Evolutionary conservation across 345 rosid genomes (phyloP).

Genomic region (Salix koriyanagi): DNA sequence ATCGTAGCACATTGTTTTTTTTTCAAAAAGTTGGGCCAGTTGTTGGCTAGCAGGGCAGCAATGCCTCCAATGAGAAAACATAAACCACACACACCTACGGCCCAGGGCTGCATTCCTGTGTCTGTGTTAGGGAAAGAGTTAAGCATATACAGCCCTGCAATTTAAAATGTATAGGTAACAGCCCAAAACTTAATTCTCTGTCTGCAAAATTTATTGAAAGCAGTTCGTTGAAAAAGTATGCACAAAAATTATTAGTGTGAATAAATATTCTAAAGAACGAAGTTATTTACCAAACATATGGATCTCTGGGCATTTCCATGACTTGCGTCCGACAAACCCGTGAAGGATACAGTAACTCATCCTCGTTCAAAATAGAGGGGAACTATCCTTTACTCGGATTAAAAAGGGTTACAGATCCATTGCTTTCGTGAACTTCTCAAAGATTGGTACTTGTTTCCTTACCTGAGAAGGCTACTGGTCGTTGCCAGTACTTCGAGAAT

Average conservation of each 20-base stretch:
- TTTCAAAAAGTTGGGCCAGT: neutral
- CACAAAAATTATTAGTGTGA: constrained; percentile 15
- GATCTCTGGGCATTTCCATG: constrained; percentile 14
- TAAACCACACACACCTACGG: neutral
- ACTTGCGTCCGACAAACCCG: constrained; percentile 31
- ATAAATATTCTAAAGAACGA: neutral
- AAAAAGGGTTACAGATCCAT: neutral
- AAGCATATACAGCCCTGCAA: neutral
- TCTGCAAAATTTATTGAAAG: neutral
- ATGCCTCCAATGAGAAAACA: neutral
- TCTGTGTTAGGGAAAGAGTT: neutral
- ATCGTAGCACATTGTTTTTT: neutral
- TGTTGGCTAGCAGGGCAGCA: neutral
- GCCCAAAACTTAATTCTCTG: neutral
- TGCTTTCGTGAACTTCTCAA: neutral
- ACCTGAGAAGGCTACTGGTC: neutral
- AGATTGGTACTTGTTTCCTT: neutral
- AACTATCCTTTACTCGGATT: constrained; percentile 3
- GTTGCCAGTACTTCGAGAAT: neutral
- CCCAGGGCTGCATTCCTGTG: neutral
- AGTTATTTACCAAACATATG: constrained; percentile 11
- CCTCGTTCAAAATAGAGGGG: constrained; percentile 20
- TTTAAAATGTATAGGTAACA: neutral
- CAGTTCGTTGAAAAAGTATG: constrained; percentile 15
- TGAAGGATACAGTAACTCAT: neutral